These are phyloP conservation scores for Grosmannia clavigera DNA, from an alignment of 2,329 filamentous ascomycete species.

Conservation along the genomic window DNA sequence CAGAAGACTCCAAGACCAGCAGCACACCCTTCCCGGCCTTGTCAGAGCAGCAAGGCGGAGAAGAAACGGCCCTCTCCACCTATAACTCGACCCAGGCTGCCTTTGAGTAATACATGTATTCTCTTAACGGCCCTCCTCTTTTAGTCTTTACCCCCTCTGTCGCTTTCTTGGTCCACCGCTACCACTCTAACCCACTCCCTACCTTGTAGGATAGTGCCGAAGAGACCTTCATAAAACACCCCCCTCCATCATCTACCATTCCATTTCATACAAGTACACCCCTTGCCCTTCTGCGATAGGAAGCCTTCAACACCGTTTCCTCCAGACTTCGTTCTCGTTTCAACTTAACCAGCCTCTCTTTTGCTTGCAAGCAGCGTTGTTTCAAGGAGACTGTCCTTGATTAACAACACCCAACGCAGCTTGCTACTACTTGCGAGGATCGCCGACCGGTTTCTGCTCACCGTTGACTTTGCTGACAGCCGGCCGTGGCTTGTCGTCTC, in stretches of 20 bases:
- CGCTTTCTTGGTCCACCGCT: constrained; percentile 15
- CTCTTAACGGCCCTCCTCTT: constrained; percentile 11
- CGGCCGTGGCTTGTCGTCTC: background rate
- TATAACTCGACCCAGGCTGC: constrained; percentile 6
- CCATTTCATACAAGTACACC: constrained; percentile 37
- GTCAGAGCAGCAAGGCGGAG: constrained; percentile 5
- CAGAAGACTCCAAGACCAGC: constrained; percentile 14
- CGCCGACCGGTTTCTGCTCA: background rate
- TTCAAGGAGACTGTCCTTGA: background rate
- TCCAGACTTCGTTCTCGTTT: constrained; percentile 18
- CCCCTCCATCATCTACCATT: constrained; percentile 36
- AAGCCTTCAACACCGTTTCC: constrained; percentile 16
- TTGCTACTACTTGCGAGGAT: background rate
- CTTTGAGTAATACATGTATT: background rate
- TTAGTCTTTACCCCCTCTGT: constrained; percentile 15
- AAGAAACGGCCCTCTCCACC: constrained; percentile 4
- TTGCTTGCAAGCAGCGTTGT: constrained; percentile 3
- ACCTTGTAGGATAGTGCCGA: constrained; percentile 31
- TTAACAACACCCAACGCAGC: background rate
- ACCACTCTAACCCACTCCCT: constrained; percentile 18
- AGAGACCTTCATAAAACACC: constrained; percentile 31
- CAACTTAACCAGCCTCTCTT: constrained; percentile 9
- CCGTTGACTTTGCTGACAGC: background rate
- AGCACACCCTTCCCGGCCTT: constrained; percentile 10
- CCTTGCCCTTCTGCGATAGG: constrained; percentile 28